A percentile compares a stretch with the other conserved stretches of the same genome.
Evolutionary conservation across 192 early-diverging fungal genomes (phyloP).

Genomic region (Backusella luteola): DNA sequence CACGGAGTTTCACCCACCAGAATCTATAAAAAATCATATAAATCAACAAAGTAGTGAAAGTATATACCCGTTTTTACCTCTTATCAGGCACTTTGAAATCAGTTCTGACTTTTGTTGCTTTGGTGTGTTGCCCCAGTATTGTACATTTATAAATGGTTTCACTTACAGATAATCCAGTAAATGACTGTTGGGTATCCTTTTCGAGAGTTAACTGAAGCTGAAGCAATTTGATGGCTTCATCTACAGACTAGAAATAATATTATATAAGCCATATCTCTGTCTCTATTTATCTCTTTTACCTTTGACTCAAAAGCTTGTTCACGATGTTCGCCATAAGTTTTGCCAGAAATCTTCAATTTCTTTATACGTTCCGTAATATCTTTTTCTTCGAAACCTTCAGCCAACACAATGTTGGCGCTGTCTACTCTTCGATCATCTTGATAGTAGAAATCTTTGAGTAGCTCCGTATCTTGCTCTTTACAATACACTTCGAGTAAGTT

Average conservation of each 20-base stretch:
- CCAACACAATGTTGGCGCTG: constrained; percentile 53
- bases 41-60: not conserved
- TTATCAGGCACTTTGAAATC: constrained; percentile 91
- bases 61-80: constrained; percentile 40
- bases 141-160: constrained; percentile 87
- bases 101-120: constrained; percentile 74
- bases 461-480: constrained; percentile 66
- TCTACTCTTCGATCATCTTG: constrained; percentile 86
- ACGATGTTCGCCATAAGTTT: constrained; percentile 75
- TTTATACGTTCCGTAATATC: constrained; percentile 60
- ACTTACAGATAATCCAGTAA: constrained; percentile 74
- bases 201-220: constrained; percentile 75
- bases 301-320: constrained; percentile 71
- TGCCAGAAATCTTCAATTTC: constrained; percentile 69
- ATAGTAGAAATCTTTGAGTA: constrained; percentile 94
- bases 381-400: constrained; percentile 54
- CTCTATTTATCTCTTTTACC: constrained; percentile 62
- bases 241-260: constrained; percentile 55
- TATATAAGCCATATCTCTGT: constrained; percentile 56
- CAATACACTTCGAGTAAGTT: constrained; percentile 86
- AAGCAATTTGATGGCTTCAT: constrained; percentile 78
- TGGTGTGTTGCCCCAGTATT: constrained; percentile 60
- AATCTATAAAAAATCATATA: constrained; percentile 47
- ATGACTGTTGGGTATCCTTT: constrained; percentile 62
- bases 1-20: constrained; percentile 88